Conservation (phyloP, 345 rosid species). For the Eutrema yunnanense region DNA sequence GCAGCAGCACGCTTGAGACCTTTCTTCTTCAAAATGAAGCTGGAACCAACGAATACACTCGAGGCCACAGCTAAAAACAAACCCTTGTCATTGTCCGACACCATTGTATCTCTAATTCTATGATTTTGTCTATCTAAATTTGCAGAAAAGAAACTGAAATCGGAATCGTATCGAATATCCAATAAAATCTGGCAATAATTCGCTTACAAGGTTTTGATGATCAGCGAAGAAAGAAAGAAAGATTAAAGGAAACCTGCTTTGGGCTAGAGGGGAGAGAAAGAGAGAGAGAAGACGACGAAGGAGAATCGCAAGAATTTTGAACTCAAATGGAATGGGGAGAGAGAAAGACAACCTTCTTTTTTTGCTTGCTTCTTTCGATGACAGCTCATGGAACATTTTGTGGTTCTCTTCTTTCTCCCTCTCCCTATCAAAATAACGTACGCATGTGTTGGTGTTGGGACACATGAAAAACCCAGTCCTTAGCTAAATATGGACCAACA, state of each 20-base stretch:
- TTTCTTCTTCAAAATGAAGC: constrained; percentile 95
- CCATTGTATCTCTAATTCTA: not conserved
- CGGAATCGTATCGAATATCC: too few species aligned
- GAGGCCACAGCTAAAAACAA: constrained; percentile 68
- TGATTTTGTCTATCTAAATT: not conserved
- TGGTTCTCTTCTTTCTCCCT: too few species aligned
- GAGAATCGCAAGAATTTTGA: constrained; percentile 3
- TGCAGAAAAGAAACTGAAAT: not conserved
- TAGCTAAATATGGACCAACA: too few species aligned
- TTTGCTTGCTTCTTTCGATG: not conserved
- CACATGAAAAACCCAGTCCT: too few species aligned
- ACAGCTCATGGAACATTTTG: not conserved
- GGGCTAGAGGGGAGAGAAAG: not conserved
- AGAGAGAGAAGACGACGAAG: not conserved
- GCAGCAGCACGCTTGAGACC: constrained; percentile 90
- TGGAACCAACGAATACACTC: constrained; percentile 72
- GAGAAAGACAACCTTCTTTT: not conserved
- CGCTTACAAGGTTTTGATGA: not conserved
- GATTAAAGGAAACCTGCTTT: not conserved
- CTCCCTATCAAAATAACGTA: too few species aligned
- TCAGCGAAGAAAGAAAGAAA: too few species aligned
- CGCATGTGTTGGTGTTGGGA: too few species aligned
- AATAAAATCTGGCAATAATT: too few species aligned
- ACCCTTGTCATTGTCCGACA: constrained; percentile 71
- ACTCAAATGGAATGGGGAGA: not conserved